These are phyloP conservation scores for Nemania sp. DNA, from an alignment of 2,329 filamentous ascomycete species.

Conservation along the genomic window DNA sequence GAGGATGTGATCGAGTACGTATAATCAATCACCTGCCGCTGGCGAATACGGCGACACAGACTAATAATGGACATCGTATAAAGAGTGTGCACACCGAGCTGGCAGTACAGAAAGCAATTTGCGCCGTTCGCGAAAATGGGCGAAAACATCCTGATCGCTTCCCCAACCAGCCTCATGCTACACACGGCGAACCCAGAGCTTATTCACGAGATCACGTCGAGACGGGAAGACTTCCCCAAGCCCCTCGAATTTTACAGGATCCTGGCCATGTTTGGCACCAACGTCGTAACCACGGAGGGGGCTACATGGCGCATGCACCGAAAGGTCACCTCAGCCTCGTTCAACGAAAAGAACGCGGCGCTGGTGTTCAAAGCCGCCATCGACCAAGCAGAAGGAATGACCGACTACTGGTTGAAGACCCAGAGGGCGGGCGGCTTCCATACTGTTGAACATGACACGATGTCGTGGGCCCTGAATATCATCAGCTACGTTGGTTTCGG, in stretches of 20 bases:
- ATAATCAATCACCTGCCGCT: not conserved
- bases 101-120: constrained; percentile 59
- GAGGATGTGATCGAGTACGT: constrained; percentile 64
- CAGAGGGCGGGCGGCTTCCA: constrained; percentile 53
- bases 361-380: constrained; percentile 67
- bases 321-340: constrained; percentile 71
- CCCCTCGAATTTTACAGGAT: constrained; percentile 63
- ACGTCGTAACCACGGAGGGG: constrained; percentile 73
- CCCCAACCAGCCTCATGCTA: constrained; percentile 57
- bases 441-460: constrained; percentile 66
- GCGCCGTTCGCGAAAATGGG: constrained; percentile 62
- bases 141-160: constrained; percentile 67
- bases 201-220: constrained; percentile 66
- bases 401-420: constrained; percentile 58
- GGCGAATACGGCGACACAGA: not conserved
- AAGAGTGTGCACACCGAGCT: constrained; percentile 58
- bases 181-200: constrained; percentile 67
- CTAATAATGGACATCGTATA: constrained; percentile 8
- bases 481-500: constrained; percentile 74
- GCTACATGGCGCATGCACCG: constrained; percentile 72
- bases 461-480: constrained; percentile 62
- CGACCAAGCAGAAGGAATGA: constrained; percentile 65
- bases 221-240: constrained; percentile 74
- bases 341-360: constrained; percentile 76
- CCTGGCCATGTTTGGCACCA: constrained; percentile 70